Evolutionary conservation across 768 basidiomycete genomes (phyloP).

Genomic region (Boletus insuetus): DNA sequence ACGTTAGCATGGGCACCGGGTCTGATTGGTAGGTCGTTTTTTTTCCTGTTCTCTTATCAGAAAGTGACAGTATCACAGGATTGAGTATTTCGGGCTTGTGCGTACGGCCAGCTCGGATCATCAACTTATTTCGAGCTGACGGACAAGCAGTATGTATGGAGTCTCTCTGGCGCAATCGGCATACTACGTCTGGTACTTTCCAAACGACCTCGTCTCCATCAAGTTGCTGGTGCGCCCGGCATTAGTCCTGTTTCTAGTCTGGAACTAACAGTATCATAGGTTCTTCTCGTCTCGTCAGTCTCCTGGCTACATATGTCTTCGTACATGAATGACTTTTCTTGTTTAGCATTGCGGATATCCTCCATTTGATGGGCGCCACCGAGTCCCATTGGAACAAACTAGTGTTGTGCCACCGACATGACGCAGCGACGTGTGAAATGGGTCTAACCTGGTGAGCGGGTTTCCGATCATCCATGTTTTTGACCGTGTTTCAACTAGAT

Average conservation of each 20-base stretch:
- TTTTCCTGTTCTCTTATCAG: not conserved
- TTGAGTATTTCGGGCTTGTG: slow-evolving; percentile 1
- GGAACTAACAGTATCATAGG: not conserved
- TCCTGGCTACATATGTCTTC: not conserved
- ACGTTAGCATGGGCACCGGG: slow-evolving; percentile 9
- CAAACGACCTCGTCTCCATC: slow-evolving; percentile 1
- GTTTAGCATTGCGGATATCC: slow-evolving; percentile 1
- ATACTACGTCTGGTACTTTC: slow-evolving; percentile 5
- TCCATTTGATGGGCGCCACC: slow-evolving; percentile 2
- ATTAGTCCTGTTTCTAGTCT: not conserved
- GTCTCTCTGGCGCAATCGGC: slow-evolving; percentile 1
- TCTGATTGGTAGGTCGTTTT: slow-evolving; percentile 6
- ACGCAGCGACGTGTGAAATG: not conserved
- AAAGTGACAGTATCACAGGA: not conserved
- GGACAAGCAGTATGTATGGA: slow-evolving; percentile 10
- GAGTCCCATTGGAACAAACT: slow-evolving; percentile 7
- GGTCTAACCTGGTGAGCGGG: slow-evolving; percentile 10
- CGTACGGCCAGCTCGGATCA: not conserved
- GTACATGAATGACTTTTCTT: not conserved
- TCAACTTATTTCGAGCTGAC: not conserved
- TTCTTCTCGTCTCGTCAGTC: slow-evolving; percentile 12
- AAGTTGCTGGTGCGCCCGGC: slow-evolving; percentile 7
- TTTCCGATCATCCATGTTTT: not conserved
- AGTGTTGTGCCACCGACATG: slow-evolving; percentile 2
- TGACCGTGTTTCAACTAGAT: not conserved